Evolutionary conservation across 2,329 filamentous ascomycete species (phyloP), one percentile per base, ranked within the genome.

Genomic region (Paramyrothecium roridum): DNA sequence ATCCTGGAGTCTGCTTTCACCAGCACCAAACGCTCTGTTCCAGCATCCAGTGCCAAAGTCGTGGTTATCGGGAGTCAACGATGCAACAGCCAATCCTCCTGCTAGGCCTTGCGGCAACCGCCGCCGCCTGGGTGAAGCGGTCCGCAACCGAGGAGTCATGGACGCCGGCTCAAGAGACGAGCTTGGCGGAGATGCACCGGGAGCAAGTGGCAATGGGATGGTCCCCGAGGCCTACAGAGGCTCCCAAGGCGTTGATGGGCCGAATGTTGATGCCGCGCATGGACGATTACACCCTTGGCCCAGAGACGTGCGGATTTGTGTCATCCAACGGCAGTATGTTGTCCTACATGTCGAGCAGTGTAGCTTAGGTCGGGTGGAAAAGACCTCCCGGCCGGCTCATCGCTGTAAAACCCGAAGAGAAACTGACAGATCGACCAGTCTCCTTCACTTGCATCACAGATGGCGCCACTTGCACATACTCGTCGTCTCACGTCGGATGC

Each of bases 241-340:
- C 63, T 0, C 71, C 70, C 2, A 63, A 56, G 33, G 57, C 65
- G 12, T 53, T 66, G 22, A 49, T 67, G 49, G 71, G 63, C 2
- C 59, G 67, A 3, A 69, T 72, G 63, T 48, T 71, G 21, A 26
- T 66, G 53, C 57, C 57, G 4, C 67, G 69, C 17, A 55, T 64
- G 8, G 60, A 67, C 3, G 70, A 62, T 1, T 70, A 65, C 43
- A 68, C 62, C 2, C 52, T 71, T 21, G 59, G 55, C 2, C 52
- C 62, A 3, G 59, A 60, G 33, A 72, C 70, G 1, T 73, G 71
- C 49, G 70, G 70, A 10, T 73, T 63, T 51, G 60, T 67, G 17
- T 52, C 49, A 8, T 53, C 52, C 19, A 57, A 60, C 40, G 65
- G 63, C 56, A 65, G 70, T 73, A 56, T 66, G 70, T 67, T 16